Base-by-base conservation (phyloP, 106 monocot genomes). In the Dendrobium huoshanense region DNA sequence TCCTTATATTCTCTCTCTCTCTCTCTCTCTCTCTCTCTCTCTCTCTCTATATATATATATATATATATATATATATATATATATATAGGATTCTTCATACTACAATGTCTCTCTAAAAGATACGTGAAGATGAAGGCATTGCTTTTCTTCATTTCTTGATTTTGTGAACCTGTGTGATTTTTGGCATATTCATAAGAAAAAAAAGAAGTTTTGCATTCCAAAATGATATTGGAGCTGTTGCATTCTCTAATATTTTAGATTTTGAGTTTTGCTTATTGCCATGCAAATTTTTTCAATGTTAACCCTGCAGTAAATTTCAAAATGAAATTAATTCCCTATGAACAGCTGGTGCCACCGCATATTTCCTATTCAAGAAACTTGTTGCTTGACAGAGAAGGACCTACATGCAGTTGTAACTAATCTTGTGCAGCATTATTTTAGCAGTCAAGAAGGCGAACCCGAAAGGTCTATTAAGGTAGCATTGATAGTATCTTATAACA, bases 311-410 rank as follows among this genome's bases (percentile, higher is more conserved):
- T 37, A 70, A 70, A 70, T 37, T 70, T 70, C 24, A 33, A 70
- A 70, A 70, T 70, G 37, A 13, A 9, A 70, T 72, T 64, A 40
- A 15, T 73, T 78, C 55, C 83, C 41, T 76, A 5, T 85, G 4
- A 85, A 72, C 90, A 97, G 97, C 41, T 97, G 97, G 97, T 97
- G 97, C 45, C 84, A 97, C 87, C 94, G 97, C 47, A 86, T 95
- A 75, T 93, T 99, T 88, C 95, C 99, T 47, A 90, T 95, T 81
- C 99, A 99, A 83, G 91, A 91, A 86, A 99, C 91, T 55, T 99
- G 99, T 82, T 64, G 82, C 68, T 83, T 97, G 80, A 85, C 75
- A 29, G 92, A 97, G 81, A 81, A 88, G 43, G 61, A 90, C 27
- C 85, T 98, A 40, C 51, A 85, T 13, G 45, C 68, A 22, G 84